Conservation (phyloP, 345 rosid genomes). For the Erodium maritimum region DNA sequence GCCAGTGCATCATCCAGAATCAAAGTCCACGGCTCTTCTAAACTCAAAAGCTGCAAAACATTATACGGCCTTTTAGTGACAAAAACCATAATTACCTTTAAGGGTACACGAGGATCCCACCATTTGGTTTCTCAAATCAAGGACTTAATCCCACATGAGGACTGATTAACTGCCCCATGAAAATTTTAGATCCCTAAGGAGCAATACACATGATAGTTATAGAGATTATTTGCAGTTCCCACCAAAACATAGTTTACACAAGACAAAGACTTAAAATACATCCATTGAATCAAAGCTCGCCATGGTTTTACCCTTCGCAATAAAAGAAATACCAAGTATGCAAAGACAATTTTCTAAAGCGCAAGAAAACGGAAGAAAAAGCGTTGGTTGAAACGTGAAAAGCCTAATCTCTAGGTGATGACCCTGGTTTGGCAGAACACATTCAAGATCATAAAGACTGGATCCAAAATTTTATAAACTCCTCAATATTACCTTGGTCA, state of each 20-base stretch:
- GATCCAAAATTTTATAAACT: too few relatives aligned
- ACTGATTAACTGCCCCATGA: neutral
- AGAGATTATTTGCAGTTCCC: neutral
- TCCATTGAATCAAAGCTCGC: too few relatives aligned
- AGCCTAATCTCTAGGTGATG: too few relatives aligned
- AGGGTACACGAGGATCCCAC: neutral
- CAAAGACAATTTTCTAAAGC: too few relatives aligned
- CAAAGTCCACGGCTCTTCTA: slow-evolving; percentile 70
- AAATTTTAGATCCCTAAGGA: neutral
- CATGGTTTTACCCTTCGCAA: too few relatives aligned
- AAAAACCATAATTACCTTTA: neutral
- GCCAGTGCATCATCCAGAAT: slow-evolving; percentile 80
- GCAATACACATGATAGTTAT: neutral
- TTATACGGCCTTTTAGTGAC: neutral
- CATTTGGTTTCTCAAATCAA: neutral
- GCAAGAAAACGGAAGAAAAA: too few relatives aligned
- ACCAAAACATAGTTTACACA: neutral
- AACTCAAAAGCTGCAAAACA: slow-evolving; percentile 44
- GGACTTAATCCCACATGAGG: neutral
- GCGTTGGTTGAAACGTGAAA: too few relatives aligned
- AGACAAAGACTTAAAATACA: too few relatives aligned
- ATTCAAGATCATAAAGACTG: too few relatives aligned
- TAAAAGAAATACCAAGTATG: too few relatives aligned
- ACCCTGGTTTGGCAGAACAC: too few relatives aligned
- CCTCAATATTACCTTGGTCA: slow-evolving; percentile 43